Evolutionary conservation across 2,329 filamentous ascomycete genomes (phyloP), one percentile per base, ranked within the genome.

Genomic region (Colletotrichum sp.): DNA sequence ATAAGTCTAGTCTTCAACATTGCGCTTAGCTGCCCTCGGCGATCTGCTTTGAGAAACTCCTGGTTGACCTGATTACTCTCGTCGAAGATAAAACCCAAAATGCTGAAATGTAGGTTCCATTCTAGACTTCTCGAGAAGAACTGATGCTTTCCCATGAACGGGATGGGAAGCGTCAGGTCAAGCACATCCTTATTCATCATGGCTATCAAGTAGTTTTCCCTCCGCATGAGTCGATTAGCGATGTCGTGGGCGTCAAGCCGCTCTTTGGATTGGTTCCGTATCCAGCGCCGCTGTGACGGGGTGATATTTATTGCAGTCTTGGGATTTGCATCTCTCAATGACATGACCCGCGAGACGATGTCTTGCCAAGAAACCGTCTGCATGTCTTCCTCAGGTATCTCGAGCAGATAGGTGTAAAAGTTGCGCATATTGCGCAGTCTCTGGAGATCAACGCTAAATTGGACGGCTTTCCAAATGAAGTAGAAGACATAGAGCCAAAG

Each of bases 181-280:
- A 99, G 85, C 48, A 98, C 92, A 76, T 98, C 97, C 84, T 99
- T 98, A 88, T 99, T 99, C 86, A 98, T 95, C 80, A 99, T 89
- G 6, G 97, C 97, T 80, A 99, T 98, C 77, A 98, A 91, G 80
- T 98, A 99, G 81, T 99, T 99, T 77, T 98, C 96, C 81, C 95
- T 94, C 75, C 97, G 93, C 97, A 99, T 98, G 61, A 99, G 86
- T 36, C 97, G 92, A 82, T 98, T 99, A 8, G 97, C 97, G 83
- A 99, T 98, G 81, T 98, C 97, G 80, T 98, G 95, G 13, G 97
- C 97, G 84, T 98, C 97, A 79, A 99, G 93, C 77, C 96, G 91
- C 85, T 98, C 95, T 83, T 98, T 98, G 27, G 95, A 97, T 82
- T 97, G 95, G 74, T 93, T 96, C 61, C 94, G 94, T 77, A 96